These are phyloP conservation scores for Combretum micranthum DNA, from an alignment of 345 rosid genomes.

Conservation along the genomic window DNA sequence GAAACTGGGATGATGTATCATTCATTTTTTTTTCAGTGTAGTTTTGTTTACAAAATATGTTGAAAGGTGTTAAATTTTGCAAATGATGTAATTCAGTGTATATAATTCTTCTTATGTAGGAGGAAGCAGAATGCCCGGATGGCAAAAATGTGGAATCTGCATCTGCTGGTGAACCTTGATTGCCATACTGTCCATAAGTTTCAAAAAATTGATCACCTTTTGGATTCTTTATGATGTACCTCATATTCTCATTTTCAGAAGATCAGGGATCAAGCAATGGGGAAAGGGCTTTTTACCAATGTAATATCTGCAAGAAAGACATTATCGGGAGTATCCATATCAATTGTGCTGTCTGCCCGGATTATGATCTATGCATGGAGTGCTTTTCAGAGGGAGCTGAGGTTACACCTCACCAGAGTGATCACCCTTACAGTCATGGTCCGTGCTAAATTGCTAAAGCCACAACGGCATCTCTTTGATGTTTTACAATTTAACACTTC, in stretches of 20 bases:
- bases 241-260: constrained; percentile 19
- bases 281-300: constrained; percentile 74
- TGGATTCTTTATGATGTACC: constrained; percentile 1
- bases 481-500: not conserved
- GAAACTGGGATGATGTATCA: no score
- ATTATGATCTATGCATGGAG: constrained; percentile 95
- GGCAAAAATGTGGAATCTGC: constrained; percentile 75
- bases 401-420: constrained; percentile 78
- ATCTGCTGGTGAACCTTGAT: constrained; percentile 37
- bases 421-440: constrained; percentile 97
- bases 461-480: constrained; percentile 1
- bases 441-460: constrained; percentile 26
- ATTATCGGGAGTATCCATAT: constrained; percentile 82
- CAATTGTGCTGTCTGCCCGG: constrained; percentile 89
- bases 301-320: constrained; percentile 95
- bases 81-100: not conserved
- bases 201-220: not conserved
- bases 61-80: no score
- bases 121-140: constrained; percentile 69
- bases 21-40: no score
- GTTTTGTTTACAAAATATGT: no score
- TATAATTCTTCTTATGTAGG: constrained; percentile 53
- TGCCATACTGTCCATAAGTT: no score
- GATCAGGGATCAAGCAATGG: constrained; percentile 77
- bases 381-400: constrained; percentile 95